Base-by-base conservation (phyloP, 1,139 yeast species). In the Scheffersomyces cryptocercus region DNA sequence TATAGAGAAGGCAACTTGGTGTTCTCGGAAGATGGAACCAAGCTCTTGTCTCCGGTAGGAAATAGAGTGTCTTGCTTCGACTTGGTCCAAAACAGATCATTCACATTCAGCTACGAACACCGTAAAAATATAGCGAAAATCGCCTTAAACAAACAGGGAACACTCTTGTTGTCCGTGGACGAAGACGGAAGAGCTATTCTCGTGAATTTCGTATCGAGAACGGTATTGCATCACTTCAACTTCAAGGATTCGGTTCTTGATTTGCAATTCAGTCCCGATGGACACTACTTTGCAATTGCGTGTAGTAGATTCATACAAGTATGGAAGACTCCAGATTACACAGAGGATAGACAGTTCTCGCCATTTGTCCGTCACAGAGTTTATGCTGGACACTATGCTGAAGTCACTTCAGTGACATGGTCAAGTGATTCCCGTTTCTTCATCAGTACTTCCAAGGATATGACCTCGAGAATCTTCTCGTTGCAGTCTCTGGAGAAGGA, bases 151-250 rank as follows among this genome's bases (percentile, higher is more conserved):
- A 81, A 79, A 38, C 96, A 88, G 55, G 88, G 85, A 12, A 86
- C 96, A 0, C 74, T 95, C 39, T 64, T 93, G 56, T 61, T 93
- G n/a, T 81, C 96, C 3, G 89, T 93, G 2, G 99, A 95, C 60
- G 84, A 77, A 42, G 96, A 90, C 56, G 99, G 99, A 0, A 76
- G 97, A 54, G 98, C 96, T 16, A 89, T 93, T 39, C 73, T 93
- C 48, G 96, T 88, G 30, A 93, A 95, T 62, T 90, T 85, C 61
- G 76, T 78, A 34, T 79, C 96, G 32, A 77, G 96, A 52, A 85
- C 89, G 1, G 98, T 91, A n/a, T 72, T 93, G 48, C 97, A 93
- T 64, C 96, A 93, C 65, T 90, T 93, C 75, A 95, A 90, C 63
- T 93, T 95, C 70, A 88, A 86, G 59, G 95, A 86, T 29, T 70